Conservation (phyloP, 2,329 filamentous ascomycete species). For the Phialophora macrospora region DNA sequence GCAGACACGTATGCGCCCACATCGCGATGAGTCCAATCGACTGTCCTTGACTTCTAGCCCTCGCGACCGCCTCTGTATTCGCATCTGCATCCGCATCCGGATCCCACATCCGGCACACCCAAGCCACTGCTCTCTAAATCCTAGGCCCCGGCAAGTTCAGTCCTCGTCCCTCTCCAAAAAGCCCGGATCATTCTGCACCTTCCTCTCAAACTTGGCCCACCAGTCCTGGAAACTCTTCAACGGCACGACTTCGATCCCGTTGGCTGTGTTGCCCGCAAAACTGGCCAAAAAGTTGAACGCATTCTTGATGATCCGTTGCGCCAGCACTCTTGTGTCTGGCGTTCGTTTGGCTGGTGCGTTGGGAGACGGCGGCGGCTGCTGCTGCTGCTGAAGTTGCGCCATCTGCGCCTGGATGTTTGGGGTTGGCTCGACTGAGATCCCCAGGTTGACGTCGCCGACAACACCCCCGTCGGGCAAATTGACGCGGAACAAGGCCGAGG, state of each 20-base stretch:
- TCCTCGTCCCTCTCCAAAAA: slow-evolving; percentile 77
- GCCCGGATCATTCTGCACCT: slow-evolving; percentile 80
- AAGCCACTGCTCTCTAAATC: not conserved
- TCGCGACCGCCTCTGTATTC: not conserved
- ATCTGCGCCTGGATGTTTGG: slow-evolving; percentile 73
- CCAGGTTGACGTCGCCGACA: slow-evolving; percentile 51
- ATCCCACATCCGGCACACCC: not conserved
- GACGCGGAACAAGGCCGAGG: slow-evolving; percentile 88
- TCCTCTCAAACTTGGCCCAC: slow-evolving; percentile 95
- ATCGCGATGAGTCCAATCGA: not conserved
- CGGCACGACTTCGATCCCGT: slow-evolving; percentile 84
- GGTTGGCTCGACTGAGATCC: slow-evolving; percentile 79
- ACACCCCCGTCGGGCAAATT: slow-evolving; percentile 43
- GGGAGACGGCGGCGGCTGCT: slow-evolving; percentile 42
- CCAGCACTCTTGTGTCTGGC: slow-evolving; percentile 73
- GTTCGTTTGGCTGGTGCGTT: slow-evolving; percentile 42
- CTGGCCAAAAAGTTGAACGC: slow-evolving; percentile 95
- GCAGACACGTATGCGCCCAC: not conserved
- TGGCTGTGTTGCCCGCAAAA: slow-evolving; percentile 69
- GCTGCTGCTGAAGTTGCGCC: slow-evolving; percentile 54
- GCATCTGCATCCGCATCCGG: not conserved
- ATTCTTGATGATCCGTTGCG: slow-evolving; percentile 93
- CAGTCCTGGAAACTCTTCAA: slow-evolving; percentile 93
- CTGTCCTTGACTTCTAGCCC: not conserved
- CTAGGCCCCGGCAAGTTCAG: not conserved